Percentiles rank a stretch among this genome's conserved stretches.
These are phyloP conservation scores for Phyllostachys edulis DNA, from an alignment of 176 grass and related monocot species.

Conservation along the genomic window DNA sequence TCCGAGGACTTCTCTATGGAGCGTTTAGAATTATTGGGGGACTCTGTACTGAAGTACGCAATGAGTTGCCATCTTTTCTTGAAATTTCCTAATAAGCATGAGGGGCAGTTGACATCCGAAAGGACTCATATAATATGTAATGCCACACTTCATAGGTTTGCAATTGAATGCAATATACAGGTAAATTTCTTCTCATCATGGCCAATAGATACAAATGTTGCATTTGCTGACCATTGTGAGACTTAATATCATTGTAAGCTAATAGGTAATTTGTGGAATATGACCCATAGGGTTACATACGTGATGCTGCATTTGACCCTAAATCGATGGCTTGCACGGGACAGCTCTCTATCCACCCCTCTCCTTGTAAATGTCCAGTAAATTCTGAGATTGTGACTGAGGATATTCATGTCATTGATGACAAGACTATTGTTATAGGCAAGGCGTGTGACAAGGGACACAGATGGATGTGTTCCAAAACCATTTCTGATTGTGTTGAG, in stretches of 20 bases:
- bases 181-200: conserved; percentile 38
- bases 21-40: conserved; percentile 83
- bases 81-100: conserved; percentile 69
- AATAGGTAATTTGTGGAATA: conserved; percentile 23
- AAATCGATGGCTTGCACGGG: conserved; percentile 88
- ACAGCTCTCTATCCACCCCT: conserved; percentile 59
- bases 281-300: conserved; percentile 68
- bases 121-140: conserved; percentile 66
- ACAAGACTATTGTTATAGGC: conserved; percentile 59
- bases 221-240: conserved; percentile 1
- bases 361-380: conserved; percentile 60
- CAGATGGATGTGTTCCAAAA: conserved; percentile 96
- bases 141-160: conserved; percentile 74
- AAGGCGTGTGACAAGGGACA: conserved; percentile 88
- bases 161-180: conserved; percentile 72
- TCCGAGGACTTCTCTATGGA: conserved; percentile 96
- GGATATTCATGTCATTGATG: conserved; percentile 40
- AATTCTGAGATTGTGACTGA: conserved; percentile 36
- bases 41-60: conserved; percentile 85
- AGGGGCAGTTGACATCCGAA: conserved; percentile 63
- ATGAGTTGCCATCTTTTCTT: conserved; percentile 74
- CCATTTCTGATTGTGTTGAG: conserved; percentile 89
- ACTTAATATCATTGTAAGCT: conserved; percentile 1
- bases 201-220: not conserved
- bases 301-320: conserved; percentile 90